Evolutionary conservation across 2,329 filamentous ascomycete genomes (phyloP).

Genomic region (Paracorniculantispora psalliotae): DNA sequence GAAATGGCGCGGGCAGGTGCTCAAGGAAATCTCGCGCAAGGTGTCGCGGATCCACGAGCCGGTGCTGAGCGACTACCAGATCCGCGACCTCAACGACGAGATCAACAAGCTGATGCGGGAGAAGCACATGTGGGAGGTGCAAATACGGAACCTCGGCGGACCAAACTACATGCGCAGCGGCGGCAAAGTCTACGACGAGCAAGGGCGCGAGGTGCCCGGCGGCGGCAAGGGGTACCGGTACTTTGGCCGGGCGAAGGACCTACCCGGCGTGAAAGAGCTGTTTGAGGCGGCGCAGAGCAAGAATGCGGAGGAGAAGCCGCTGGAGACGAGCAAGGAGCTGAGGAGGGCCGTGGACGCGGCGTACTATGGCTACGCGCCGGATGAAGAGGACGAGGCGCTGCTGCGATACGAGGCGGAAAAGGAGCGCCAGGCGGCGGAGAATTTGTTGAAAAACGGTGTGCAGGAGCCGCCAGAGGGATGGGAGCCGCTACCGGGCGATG

Average conservation of each 20-base stretch:
- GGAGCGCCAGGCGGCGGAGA: conserved; percentile 74
- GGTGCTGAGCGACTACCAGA: conserved; percentile 90
- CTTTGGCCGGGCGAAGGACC: conserved; percentile 82
- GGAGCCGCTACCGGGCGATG: conserved; percentile 82
- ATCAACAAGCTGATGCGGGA: conserved; percentile 99
- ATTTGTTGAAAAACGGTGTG: conserved; percentile 55
- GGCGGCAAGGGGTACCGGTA: conserved; percentile 91
- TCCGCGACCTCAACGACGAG: conserved; percentile 96
- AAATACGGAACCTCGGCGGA: conserved; percentile 91
- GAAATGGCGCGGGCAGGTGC: conserved; percentile 95
- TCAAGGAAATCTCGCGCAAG: conserved; percentile 96
- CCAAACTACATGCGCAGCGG: conserved; percentile 89
- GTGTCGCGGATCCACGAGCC: conserved; percentile 92
- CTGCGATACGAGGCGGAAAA: conserved; percentile 76
- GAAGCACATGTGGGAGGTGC: conserved; percentile 98
- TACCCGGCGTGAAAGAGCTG: conserved; percentile 94
- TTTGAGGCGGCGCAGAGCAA: conserved; percentile 71
- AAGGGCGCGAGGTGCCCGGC: conserved; percentile 63
- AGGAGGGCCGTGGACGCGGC: conserved; percentile 79
- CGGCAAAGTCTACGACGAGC: conserved; percentile 67
- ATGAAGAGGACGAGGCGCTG: conserved; percentile 82
- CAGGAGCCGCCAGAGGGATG: conserved; percentile 62
- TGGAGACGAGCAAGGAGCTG: conserved; percentile 65
- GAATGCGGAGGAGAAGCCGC: conserved; percentile 54
- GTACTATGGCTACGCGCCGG: conserved; percentile 92